Percentiles rank a stretch among this genome's conserved stretches.
Conservation (phyloP, 2,329 filamentous ascomycete genomes). For the Cadophora luteo-olivacea region DNA sequence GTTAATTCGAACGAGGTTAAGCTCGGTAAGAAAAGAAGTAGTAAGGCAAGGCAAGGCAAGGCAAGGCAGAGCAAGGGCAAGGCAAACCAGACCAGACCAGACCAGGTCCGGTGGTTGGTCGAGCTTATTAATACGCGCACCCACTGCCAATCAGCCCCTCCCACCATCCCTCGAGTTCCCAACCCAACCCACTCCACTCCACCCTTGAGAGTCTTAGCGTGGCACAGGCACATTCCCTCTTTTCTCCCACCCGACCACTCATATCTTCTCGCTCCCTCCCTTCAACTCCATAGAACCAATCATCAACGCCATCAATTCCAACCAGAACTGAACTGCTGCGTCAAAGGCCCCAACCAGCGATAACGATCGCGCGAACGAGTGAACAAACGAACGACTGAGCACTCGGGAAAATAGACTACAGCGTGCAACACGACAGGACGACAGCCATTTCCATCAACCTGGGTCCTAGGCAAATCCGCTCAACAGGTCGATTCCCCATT, state of each 20-base stretch:
- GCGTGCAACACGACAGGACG: background rate
- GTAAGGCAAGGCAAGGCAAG: background rate
- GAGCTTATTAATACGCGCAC: background rate
- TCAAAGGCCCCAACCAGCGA: conserved; percentile 29
- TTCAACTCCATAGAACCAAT: conserved; percentile 37
- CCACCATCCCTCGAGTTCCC: background rate
- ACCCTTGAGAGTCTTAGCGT: background rate
- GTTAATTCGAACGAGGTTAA: background rate
- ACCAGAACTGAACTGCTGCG: conserved; percentile 27
- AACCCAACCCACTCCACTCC: background rate
- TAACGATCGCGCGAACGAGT: conserved; percentile 24
- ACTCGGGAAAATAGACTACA: conserved; percentile 24
- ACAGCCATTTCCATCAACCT: conserved; percentile 3
- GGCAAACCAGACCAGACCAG: background rate
- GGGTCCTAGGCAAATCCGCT: conserved; percentile 16
- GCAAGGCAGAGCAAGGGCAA: no score
- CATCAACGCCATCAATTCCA: conserved; percentile 34
- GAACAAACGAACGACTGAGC: conserved; percentile 6
- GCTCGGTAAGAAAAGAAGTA: background rate
- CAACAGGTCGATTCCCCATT: background rate
- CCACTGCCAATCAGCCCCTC: background rate
- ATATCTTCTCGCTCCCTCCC: conserved; percentile 28
- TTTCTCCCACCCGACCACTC: conserved; percentile 29
- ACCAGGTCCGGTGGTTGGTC: conserved; percentile 1
- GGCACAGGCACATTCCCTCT: background rate